Conservation (phyloP, 192 early-diverging fungal genomes). For the Coemansia sp. region DNA sequence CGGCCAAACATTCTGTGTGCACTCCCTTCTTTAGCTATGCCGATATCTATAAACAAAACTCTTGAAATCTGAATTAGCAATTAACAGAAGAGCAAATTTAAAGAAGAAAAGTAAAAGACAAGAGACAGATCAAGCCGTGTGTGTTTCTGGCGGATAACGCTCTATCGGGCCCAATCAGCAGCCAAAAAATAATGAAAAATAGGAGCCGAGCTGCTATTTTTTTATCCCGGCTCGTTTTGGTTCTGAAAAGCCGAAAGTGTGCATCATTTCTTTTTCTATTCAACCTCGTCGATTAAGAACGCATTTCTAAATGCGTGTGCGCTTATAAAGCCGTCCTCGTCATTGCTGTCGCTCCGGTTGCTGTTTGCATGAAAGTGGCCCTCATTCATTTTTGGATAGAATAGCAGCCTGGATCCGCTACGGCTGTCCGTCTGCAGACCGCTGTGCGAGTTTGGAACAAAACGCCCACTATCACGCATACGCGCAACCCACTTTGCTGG, state of each 20-base stretch:
- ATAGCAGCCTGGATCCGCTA: conserved; percentile 21
- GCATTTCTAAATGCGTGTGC: conserved; percentile 41
- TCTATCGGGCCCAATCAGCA: too few relatives aligned
- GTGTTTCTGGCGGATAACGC: too few relatives aligned
- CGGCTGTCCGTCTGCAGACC: too few relatives aligned
- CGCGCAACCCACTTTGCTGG: conserved; percentile 87
- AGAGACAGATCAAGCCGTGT: neutral
- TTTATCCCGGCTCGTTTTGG: too few relatives aligned
- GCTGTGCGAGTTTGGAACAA: conserved; percentile 7
- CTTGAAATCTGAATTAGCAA: neutral
- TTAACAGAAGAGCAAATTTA: conserved; percentile 1
- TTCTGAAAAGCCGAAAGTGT: too few relatives aligned
- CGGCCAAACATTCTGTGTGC: conserved; percentile 29
- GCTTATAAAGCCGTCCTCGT: conserved; percentile 9
- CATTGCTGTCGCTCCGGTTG: neutral
- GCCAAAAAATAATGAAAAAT: neutral
- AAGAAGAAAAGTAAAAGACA: neutral
- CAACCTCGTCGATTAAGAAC: conserved; percentile 32
- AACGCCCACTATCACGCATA: conserved; percentile 52
- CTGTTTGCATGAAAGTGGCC: conserved; percentile 21
- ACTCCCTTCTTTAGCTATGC: neutral
- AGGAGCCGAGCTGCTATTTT: neutral
- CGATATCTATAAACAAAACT: neutral
- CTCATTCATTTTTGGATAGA: conserved; percentile 23
- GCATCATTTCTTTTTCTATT: neutral